Evolutionary conservation across 1,284 basidiomycete species (phyloP), one percentile per base, ranked within the genome.

Genomic region (Puccinia brachypodii): DNA sequence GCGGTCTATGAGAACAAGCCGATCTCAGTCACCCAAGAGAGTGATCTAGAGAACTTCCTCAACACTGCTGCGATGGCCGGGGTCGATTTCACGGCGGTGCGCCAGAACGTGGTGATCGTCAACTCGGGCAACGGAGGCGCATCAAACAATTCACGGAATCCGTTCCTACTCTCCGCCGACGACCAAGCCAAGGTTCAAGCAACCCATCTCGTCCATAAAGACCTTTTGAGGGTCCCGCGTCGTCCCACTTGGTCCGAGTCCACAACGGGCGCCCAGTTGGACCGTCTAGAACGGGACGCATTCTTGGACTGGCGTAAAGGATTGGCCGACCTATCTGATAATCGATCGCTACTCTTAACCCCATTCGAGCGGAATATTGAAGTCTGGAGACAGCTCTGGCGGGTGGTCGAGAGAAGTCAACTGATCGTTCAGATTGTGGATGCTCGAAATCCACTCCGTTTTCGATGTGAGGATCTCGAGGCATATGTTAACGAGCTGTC

Each of bases 291-390:
- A 87, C 92, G 93, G 85, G 91, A 93, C 60, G 90, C 92, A 1
- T 98, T 98, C 86, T 87, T 98, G 64, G 92, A 94, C 60, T 98
- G 95, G 95, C 89, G 95, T 81, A 89, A 95, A 87, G 92, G 91
- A 22, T 88, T 98, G n/a, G 95, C 96, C 42, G 90, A 92, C 93
- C 95, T 87, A 85, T 91, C 89, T 19, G 93, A 95, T 83, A 89
- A 90, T 82, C 91, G 84, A 83, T 90, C 90, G 53, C 90, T 98
- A 47, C 89, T 98, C 13, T 88, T 98, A 11, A 98, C 95, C 0
- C 96, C 95, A 0, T 98, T 97, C 85, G 95, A 98, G 86, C 92
- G 96, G 76, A 98, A 98, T 86, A 88, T 98, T 33, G 95, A 97
- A 89, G 94, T 98, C 14, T 98, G 96, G 96, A 89, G 96, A 72